Conservation (phyloP, 2,329 filamentous ascomycete species). For the Coniochaeta pulveracea region DNA sequence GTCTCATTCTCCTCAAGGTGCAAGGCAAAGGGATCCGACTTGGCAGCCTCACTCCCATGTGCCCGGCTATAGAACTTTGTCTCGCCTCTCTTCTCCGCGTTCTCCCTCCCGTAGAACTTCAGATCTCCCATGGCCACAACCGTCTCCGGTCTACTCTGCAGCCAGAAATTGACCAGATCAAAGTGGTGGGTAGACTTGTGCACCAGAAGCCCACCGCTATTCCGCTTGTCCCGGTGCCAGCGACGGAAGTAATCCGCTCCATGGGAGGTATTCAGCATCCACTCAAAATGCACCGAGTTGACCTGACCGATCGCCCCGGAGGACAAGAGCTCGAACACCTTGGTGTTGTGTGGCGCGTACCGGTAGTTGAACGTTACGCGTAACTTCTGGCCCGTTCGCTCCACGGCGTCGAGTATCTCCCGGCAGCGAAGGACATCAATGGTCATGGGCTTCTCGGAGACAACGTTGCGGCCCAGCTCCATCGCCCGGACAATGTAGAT, state of each 20-base stretch:
- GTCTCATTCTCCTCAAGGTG: slow-evolving; percentile 39
- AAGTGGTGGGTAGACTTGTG: slow-evolving; percentile 56
- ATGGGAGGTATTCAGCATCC: slow-evolving; percentile 51
- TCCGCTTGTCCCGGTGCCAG: slow-evolving; percentile 51
- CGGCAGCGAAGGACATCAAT: slow-evolving; percentile 43
- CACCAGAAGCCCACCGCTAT: slow-evolving; percentile 46
- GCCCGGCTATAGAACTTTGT: slow-evolving; percentile 38
- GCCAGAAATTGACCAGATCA: slow-evolving; percentile 53
- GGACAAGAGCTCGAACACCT: slow-evolving; percentile 39
- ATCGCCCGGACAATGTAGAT: slow-evolving; percentile 48
- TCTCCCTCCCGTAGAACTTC: slow-evolving; percentile 49
- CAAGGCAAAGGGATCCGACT: slow-evolving; percentile 45
- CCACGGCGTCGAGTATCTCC: slow-evolving; percentile 42
- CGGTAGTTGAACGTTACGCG: slow-evolving; percentile 55
- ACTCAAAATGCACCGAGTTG: slow-evolving; percentile 49
- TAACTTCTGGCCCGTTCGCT: slow-evolving; percentile 33
- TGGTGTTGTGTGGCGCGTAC: slow-evolving; percentile 55
- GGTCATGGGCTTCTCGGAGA: slow-evolving; percentile 58
- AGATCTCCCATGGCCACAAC: slow-evolving; percentile 49
- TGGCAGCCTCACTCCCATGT: slow-evolving; percentile 36
- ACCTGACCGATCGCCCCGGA: slow-evolving; percentile 45
- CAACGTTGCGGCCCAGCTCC: slow-evolving; percentile 45
- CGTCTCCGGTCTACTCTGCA: slow-evolving; percentile 39
- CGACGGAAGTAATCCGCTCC: slow-evolving; percentile 53
- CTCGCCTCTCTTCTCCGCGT: slow-evolving; percentile 43